Evolutionary conservation across 2,329 filamentous ascomycete genomes (phyloP), one percentile per base, ranked within the genome.

Genomic region (Ceratocystis albifundus): DNA sequence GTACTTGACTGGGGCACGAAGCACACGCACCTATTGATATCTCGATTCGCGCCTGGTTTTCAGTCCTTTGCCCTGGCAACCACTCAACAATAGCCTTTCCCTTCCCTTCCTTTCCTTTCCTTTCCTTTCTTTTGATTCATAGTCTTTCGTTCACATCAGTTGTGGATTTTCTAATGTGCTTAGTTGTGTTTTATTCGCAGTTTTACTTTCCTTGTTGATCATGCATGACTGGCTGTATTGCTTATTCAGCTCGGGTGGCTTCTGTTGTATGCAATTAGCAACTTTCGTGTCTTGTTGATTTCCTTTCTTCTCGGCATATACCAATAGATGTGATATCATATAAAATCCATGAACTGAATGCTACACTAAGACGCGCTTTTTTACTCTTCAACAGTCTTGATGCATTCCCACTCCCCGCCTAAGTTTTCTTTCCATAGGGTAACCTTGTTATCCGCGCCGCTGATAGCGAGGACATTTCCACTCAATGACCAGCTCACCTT

Each of bases 391-490:
- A 99, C 92, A 68, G 90, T 91, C 84, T 96, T 96, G 70, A 97
- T 90, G 73, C 89, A 90, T 77, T 97, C 92, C 94, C 94, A 99
- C 74, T 96, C 90, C 66, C 94, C 94, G 75, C 88, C 89, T 71
- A 99, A 80, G 75, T 96, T 96, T 83, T 99, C 94, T 83, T 97
- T 99, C 93, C 93, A 99, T 75, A 99, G 77, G 65, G 88, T 95
- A 66, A 99, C 92, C 79, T 95, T 92, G 81, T 99, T 99, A 77
- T 99, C 93, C 30, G 88, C 90, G 48, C 90, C 90, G 74, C 89
- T 94, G 69, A 96, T 90, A 8, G 94, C 94, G 72, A 99, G 81
- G 22, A 97, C 92, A 75, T 99, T 99, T 64, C 94, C 94, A 76
- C 90, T 96, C 74, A 97, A 80, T 72, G 91, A 96, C 94, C 94